phyloP scores from a whole-genome alignment of 169 alveolate genomes.

The Plasmodium adleri region DNA sequence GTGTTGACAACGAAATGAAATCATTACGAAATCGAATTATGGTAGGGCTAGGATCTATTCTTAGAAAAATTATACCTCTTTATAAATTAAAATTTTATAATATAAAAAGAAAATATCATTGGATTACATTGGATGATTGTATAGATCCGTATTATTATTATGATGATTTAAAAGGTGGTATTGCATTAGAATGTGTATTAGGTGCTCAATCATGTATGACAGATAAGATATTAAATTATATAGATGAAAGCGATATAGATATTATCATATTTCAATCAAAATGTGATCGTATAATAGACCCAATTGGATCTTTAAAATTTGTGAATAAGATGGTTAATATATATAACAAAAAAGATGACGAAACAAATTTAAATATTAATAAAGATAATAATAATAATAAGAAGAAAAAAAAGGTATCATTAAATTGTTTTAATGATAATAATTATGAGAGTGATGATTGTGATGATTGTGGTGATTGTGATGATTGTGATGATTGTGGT shows the following conservation, averaged over 20 bases:
- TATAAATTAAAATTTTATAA: too few relatives aligned
- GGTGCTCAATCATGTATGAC: constrained; percentile 40
- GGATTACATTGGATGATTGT: constrained; percentile 24
- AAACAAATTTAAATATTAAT: too few relatives aligned
- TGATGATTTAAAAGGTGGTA: constrained; percentile 14
- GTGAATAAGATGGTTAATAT: constrained; percentile 27
- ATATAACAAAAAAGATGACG: constrained; percentile 1
- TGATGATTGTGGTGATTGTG: not conserved
- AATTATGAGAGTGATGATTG: not conserved
- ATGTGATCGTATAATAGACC: constrained; percentile 43
- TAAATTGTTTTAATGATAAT: not conserved
- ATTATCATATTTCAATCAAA: constrained; percentile 62
- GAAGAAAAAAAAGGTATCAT: too few relatives aligned
- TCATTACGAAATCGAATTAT: constrained; percentile 25
- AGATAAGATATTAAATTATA: constrained; percentile 13
- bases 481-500: not conserved
- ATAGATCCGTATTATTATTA: constrained; percentile 40
- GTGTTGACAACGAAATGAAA: constrained; percentile 41
- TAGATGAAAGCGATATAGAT: constrained; percentile 40
- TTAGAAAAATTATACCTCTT: not conserved
- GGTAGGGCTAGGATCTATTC: constrained; percentile 27
- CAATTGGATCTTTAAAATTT: constrained; percentile 25
- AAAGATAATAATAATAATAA: too few relatives aligned
- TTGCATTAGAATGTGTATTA: constrained; percentile 29
- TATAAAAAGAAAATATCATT: constrained; percentile 25